Conservation (phyloP, 257 asterid species). For the Handroanthus guayacan region DNA sequence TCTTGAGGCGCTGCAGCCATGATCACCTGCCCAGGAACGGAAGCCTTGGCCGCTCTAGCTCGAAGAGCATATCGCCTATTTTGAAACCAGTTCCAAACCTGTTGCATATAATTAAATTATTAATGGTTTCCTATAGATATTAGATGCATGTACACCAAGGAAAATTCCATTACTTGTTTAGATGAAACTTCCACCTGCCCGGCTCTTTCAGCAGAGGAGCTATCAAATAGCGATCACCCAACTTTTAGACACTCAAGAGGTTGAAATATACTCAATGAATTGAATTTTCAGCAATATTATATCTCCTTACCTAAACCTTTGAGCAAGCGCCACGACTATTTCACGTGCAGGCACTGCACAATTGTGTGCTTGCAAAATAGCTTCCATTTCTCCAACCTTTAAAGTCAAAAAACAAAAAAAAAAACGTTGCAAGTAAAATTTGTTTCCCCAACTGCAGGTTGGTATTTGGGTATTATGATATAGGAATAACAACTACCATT, state of each 20-base stretch:
- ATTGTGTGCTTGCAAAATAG: slow-evolving; percentile 78
- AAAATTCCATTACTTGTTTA: slow-evolving; percentile 68
- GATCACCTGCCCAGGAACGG: slow-evolving; percentile 61
- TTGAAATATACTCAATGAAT: slow-evolving; percentile 5
- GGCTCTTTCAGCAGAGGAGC: slow-evolving; percentile 78
- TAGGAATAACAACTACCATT: neutral
- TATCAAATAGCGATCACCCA: slow-evolving; percentile 43
- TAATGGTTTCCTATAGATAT: neutral
- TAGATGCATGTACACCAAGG: slow-evolving; percentile 14
- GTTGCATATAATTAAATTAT: slow-evolving; percentile 25
- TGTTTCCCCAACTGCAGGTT: neutral
- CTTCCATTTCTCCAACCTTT: slow-evolving; percentile 95
- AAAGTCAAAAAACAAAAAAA: neutral
- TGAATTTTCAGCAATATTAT: neutral
- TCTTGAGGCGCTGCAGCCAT: slow-evolving; percentile 52
- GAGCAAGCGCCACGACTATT: slow-evolving; percentile 82
- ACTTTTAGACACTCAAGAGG: slow-evolving; percentile 21
- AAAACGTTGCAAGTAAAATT: neutral
- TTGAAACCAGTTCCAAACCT: slow-evolving; percentile 89
- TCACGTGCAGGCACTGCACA: slow-evolving; percentile 78
- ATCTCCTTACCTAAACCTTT: slow-evolving; percentile 72
- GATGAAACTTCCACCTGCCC: slow-evolving; percentile 77
- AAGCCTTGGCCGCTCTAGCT: slow-evolving; percentile 65
- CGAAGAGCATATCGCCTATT: slow-evolving; percentile 86
- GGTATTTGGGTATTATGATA: neutral